Conservation (phyloP, 345 rosid genomes). For the Cardamine chenopodiifolia region DNA sequence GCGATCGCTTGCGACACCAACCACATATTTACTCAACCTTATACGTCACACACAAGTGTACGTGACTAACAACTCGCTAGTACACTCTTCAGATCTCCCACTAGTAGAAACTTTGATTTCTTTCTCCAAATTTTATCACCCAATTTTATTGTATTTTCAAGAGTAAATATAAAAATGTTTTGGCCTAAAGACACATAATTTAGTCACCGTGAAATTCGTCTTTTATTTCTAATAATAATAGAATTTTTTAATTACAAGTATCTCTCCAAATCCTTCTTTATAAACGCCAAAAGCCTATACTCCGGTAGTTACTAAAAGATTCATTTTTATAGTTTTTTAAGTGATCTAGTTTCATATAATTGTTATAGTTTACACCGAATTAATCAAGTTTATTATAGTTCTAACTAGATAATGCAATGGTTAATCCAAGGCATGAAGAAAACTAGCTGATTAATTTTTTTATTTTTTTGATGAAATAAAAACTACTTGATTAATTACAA, state of each 20-base stretch:
- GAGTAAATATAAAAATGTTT: not conserved
- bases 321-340: not conserved
- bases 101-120: conserved; percentile 18
- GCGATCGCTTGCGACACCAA: conserved; percentile 40
- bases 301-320: not conserved
- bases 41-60: conserved; percentile 30
- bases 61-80: conserved; percentile 31
- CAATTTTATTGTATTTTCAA: not conserved
- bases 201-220: not conserved
- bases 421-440: not conserved
- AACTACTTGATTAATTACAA: not conserved
- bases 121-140: not conserved
- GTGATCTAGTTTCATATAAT: not conserved
- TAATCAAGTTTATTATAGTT: not conserved
- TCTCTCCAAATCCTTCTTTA: not conserved
- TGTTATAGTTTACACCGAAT: not conserved
- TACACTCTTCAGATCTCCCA: conserved; percentile 30
- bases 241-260: not conserved
- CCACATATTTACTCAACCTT: conserved; percentile 36
- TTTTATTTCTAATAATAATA: not conserved
- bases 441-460: not conserved
- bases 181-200: not conserved
- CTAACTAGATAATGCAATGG: not conserved
- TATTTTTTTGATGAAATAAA: too few relatives aligned
- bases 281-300: not conserved